These are phyloP conservation scores for Fusarium sp. DNA, from an alignment of 2,329 filamentous ascomycete species.

Conservation along the genomic window DNA sequence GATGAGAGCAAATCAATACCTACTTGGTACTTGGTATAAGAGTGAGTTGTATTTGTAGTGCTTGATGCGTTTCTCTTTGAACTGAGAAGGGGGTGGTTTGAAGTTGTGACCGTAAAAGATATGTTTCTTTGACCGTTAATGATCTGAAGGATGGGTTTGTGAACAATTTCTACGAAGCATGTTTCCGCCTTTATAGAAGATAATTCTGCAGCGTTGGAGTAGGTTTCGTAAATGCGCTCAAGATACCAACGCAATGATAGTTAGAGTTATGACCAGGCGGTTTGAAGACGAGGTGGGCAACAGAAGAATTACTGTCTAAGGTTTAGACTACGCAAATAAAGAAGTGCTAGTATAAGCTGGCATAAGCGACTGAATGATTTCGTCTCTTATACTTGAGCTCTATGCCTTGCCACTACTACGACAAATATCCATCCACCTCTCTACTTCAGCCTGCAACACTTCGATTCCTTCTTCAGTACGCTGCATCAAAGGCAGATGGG, in stretches of 20 bases:
- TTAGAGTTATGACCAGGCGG: neutral
- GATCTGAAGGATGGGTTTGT: neutral
- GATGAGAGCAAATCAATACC: no score
- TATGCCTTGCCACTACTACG: conserved; percentile 33
- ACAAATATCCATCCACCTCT: conserved; percentile 38
- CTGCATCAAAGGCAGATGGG: conserved; percentile 11
- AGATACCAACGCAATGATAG: neutral
- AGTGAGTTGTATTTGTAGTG: no score
- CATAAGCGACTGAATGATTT: no score
- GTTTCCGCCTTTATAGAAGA: neutral
- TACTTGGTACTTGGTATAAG: no score
- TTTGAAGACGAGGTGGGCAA: neutral
- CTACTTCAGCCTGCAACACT: conserved; percentile 30
- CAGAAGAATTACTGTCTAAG: neutral
- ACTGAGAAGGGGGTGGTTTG: neutral
- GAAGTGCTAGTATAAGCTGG: no score
- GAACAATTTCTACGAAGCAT: neutral
- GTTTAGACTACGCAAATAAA: neutral
- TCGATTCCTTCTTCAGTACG: conserved; percentile 29
- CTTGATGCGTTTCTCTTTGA: neutral
- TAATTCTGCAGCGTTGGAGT: neutral
- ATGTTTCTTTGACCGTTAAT: neutral
- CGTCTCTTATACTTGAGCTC: neutral
- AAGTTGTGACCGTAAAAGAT: neutral
- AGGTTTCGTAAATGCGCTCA: neutral